Conservation (phyloP, 163 green algal species). For the Scenedesmus sp. region DNA sequence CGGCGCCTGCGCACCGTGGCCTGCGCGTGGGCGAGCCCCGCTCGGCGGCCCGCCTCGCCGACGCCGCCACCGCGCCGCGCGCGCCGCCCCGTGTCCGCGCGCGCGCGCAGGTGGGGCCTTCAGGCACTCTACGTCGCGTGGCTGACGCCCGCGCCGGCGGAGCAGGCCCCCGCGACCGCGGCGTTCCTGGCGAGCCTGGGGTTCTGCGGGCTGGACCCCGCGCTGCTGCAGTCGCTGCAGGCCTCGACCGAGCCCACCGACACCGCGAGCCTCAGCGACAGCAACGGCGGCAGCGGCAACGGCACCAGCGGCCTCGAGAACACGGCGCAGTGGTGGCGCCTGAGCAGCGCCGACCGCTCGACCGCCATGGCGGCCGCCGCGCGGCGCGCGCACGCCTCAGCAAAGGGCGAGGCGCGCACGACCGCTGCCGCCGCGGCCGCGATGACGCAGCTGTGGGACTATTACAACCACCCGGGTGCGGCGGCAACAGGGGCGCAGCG, state of each 20-base stretch:
- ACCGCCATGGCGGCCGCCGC: neutral
- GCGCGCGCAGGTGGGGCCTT: neutral
- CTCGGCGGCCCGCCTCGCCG: no score
- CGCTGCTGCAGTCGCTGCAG: neutral
- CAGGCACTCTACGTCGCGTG: conserved; percentile 32
- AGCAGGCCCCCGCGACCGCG: conserved; percentile 3
- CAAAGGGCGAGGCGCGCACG: neutral
- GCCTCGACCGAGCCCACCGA: neutral
- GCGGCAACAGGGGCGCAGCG: no score
- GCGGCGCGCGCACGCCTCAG: neutral
- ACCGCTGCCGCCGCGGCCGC: neutral
- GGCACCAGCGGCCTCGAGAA: neutral
- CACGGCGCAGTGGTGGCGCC: neutral
- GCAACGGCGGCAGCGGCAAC: neutral
- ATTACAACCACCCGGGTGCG: no score
- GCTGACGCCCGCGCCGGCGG: neutral
- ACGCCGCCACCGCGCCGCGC: neutral
- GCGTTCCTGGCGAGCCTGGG: neutral
- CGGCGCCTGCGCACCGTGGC: neutral
- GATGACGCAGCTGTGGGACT: conserved; percentile 25
- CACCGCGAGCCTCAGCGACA: neutral
- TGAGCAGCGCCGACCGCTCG: neutral
- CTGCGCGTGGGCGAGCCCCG: no score
- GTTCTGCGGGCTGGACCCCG: conserved; percentile 7
- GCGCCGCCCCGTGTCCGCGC: neutral